These are phyloP conservation scores for Vitis rotundifolia DNA, from an alignment of 164 flowering plant species.

Conservation along the genomic window DNA sequence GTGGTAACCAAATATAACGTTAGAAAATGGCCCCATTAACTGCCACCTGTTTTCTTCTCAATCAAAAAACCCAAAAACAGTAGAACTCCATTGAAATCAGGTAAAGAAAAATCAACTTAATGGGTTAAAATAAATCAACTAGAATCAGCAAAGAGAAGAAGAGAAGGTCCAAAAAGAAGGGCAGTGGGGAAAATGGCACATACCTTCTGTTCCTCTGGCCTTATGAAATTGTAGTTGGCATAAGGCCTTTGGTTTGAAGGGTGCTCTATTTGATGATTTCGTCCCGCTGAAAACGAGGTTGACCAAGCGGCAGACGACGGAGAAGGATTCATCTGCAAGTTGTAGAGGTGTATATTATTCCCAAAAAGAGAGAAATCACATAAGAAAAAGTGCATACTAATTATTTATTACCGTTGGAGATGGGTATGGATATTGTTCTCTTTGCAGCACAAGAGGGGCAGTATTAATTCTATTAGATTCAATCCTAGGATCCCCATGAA, in stretches of 20 bases:
- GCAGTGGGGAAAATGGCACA: background rate
- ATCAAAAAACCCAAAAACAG: background rate
- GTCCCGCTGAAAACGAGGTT: conserved; percentile 12
- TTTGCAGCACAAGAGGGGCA: background rate
- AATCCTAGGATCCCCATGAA: background rate
- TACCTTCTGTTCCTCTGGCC: conserved; percentile 28
- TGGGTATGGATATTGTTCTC: conserved; percentile 1
- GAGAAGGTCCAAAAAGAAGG: too few species aligned
- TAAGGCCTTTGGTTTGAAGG: conserved; percentile 34
- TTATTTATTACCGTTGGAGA: conserved; percentile 9
- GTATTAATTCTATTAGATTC: conserved; percentile 1
- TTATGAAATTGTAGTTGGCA: background rate
- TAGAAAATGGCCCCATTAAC: background rate
- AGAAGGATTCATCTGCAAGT: conserved; percentile 20
- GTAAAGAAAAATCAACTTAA: background rate
- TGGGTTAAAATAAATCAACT: background rate
- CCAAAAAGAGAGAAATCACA: background rate
- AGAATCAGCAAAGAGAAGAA: background rate
- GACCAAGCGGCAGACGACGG: conserved; percentile 1
- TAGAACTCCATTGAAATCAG: background rate
- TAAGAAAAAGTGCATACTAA: background rate
- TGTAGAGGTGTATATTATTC: background rate
- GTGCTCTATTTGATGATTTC: conserved; percentile 22
- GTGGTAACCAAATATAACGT: background rate
- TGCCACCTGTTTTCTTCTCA: background rate